Conservation (phyloP, 108 stramenopile genomes). For the Thalassiosira profunda region DNA sequence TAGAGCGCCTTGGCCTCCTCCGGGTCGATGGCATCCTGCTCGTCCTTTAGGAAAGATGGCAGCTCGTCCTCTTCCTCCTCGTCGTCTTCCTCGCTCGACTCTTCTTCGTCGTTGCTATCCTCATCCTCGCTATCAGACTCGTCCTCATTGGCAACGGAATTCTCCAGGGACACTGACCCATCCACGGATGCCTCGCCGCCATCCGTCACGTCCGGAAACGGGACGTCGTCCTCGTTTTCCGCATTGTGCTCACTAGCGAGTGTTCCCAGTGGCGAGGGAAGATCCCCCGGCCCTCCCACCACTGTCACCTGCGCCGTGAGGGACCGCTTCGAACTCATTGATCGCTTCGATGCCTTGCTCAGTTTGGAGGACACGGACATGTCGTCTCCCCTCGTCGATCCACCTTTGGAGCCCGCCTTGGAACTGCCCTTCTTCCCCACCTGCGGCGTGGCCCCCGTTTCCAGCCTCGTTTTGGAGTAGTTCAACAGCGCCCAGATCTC, state of each 20-base stretch:
- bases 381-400: constrained; percentile 15
- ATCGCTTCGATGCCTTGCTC: constrained; percentile 33
- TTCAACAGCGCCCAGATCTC: constrained; percentile 52
- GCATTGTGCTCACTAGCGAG: no score
- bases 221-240: constrained; percentile 7
- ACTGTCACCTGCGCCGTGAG: constrained; percentile 6
- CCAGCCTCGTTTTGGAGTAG: constrained; percentile 47
- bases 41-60: constrained; percentile 40
- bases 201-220: constrained; percentile 28
- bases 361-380: constrained; percentile 32
- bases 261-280: neutral
- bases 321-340: constrained; percentile 10
- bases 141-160: constrained; percentile 23
- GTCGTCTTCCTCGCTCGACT: constrained; percentile 16
- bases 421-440: constrained; percentile 26
- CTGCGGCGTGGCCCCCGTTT: constrained; percentile 41
- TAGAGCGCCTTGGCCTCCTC: constrained; percentile 35
- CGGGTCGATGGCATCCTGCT: constrained; percentile 33
- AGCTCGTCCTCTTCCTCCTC: constrained; percentile 46
- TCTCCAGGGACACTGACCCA: constrained; percentile 35
- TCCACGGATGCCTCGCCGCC: constrained; percentile 29
- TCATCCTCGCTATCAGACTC: constrained; percentile 7
- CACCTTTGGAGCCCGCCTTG: constrained; percentile 2
- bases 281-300: constrained; percentile 10
- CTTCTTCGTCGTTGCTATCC: constrained; percentile 9